Percentiles rank a stretch among this genome's conserved stretches.
phyloP scores from a whole-genome alignment of 768 basidiomycete species.

The Suillus occidentalis region DNA sequence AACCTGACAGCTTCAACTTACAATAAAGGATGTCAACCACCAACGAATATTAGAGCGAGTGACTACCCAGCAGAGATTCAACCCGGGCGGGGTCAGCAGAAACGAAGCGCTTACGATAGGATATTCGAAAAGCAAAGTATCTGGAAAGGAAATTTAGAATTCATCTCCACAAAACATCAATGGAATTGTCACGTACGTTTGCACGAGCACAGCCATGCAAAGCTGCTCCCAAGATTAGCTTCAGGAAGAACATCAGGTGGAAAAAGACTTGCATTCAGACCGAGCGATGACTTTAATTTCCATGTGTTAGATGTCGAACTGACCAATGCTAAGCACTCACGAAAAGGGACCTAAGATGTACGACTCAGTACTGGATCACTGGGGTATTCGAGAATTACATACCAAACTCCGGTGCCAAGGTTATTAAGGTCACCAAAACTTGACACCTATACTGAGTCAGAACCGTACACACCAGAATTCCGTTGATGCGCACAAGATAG shows the following conservation, averaged over 20 bases:
- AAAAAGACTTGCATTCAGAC: conserved; percentile 11
- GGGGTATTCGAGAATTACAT: conserved; percentile 5
- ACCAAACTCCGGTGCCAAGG: conserved; percentile 39
- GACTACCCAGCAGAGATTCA: conserved; percentile 25
- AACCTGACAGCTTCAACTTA: not conserved
- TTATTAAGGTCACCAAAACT: conserved; percentile 38
- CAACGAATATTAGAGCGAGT: conserved; percentile 31
- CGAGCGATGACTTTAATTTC: conserved; percentile 4
- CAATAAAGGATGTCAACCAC: conserved; percentile 38
- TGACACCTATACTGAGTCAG: conserved; percentile 30
- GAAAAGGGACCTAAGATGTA: conserved; percentile 10
- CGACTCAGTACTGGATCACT: not conserved
- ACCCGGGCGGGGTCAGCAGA: not conserved
- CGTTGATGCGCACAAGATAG: conserved; percentile 36
- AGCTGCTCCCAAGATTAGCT: conserved; percentile 26
- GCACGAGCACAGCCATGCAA: conserved; percentile 41
- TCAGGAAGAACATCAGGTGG: not conserved
- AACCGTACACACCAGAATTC: not conserved
- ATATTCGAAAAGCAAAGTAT: conserved; percentile 13
- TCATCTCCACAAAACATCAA: not conserved
- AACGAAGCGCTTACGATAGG: conserved; percentile 3
- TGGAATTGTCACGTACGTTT: conserved; percentile 33
- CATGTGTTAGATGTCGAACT: not conserved
- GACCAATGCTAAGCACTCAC: conserved; percentile 7
- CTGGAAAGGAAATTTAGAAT: conserved; percentile 2